These are phyloP conservation scores for Corymbia maculata DNA, from an alignment of 345 rosid species.

Conservation along the genomic window DNA sequence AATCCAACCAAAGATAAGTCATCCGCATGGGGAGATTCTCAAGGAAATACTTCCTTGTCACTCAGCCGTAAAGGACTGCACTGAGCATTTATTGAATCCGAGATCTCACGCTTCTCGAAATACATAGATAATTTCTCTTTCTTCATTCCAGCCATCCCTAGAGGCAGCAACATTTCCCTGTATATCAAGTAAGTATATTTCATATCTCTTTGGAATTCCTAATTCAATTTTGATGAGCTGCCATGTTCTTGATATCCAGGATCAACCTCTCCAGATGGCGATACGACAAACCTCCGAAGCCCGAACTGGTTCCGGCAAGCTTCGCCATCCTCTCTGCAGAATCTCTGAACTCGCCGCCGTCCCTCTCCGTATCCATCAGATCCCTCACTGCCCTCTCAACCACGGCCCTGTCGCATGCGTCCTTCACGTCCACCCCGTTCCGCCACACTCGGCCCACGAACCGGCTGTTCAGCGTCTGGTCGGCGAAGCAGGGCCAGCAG, in stretches of 20 bases:
- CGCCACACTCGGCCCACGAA: conserved; percentile 43
- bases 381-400: conserved; percentile 40
- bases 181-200: not conserved
- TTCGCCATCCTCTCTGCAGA: conserved; percentile 14
- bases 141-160: not conserved
- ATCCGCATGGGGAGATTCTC: not conserved
- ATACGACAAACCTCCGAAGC: conserved; percentile 17
- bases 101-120: not conserved
- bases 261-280: conserved; percentile 19
- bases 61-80: not conserved
- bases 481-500: conserved; percentile 51
- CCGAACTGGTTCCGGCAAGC: not conserved
- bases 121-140: not conserved
- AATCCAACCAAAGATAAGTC: not conserved
- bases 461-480: conserved; percentile 47
- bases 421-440: conserved; percentile 53
- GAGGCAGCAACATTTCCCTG: not conserved
- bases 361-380: conserved; percentile 33
- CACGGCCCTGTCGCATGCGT: conserved; percentile 21
- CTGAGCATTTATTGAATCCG: not conserved
- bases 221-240: not conserved
- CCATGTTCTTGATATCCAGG: conserved; percentile 13
- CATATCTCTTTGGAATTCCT: not conserved
- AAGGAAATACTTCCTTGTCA: not conserved
- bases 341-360: conserved; percentile 19